Conservation (phyloP, 371 early-diverging fungal species). For the Circinella minor region DNA sequence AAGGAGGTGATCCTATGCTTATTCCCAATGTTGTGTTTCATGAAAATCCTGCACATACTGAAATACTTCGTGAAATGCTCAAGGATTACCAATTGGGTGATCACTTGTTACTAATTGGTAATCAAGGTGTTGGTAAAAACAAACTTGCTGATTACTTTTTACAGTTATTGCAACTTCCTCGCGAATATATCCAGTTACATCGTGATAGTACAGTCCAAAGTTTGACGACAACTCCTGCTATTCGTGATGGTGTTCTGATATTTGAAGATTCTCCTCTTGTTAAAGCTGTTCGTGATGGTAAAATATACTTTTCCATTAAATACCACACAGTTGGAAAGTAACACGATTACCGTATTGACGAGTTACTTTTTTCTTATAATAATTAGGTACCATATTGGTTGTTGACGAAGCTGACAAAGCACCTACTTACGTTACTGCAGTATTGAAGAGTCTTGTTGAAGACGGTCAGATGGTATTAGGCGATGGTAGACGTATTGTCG, state of each 20-base stretch:
- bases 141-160: conserved; percentile 81
- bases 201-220: conserved; percentile 86
- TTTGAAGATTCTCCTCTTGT: conserved; percentile 85
- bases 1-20: conserved; percentile 67
- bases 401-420: conserved; percentile 92
- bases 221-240: conserved; percentile 78
- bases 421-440: conserved; percentile 82
- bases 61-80: conserved; percentile 72
- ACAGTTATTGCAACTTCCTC: conserved; percentile 71
- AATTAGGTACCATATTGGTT: conserved; percentile 70
- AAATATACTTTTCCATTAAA: too few species aligned
- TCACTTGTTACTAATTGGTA: conserved; percentile 75
- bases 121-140: conserved; percentile 91
- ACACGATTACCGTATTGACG: too few species aligned
- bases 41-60: conserved; percentile 78
- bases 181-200: conserved; percentile 87
- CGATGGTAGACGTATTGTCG: conserved; percentile 81
- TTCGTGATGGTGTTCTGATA: conserved; percentile 72
- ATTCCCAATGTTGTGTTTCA: conserved; percentile 77
- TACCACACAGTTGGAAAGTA: too few species aligned
- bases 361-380: too few species aligned
- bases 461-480: conserved; percentile 87
- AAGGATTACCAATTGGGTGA: conserved; percentile 75
- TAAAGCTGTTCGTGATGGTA: conserved; percentile 65
- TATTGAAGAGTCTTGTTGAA: conserved; percentile 80